phyloP scores from a whole-genome alignment of 2,329 filamentous ascomycete species.

The Keithomyces neogunnii region DNA sequence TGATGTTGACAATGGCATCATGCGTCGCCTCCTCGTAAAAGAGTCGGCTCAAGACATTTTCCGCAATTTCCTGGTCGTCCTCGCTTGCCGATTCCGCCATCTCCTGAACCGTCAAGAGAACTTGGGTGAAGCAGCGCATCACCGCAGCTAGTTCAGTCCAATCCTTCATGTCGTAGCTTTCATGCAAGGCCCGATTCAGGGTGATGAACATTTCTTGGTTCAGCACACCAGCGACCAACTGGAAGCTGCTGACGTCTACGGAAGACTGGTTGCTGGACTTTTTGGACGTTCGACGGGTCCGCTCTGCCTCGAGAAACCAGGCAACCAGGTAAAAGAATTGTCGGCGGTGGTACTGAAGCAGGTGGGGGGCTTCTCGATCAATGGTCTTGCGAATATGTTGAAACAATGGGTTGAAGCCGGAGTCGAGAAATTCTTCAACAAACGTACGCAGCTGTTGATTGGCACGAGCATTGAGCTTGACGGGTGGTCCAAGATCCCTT shows the following conservation, averaged over 20 bases:
- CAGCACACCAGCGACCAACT: conserved; percentile 78
- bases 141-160: conserved; percentile 82
- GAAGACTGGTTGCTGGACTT: conserved; percentile 38
- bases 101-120: conserved; percentile 83
- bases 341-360: conserved; percentile 65
- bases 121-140: conserved; percentile 93
- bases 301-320: conserved; percentile 88
- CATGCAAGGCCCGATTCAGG: conserved; percentile 74
- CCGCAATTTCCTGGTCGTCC: conserved; percentile 95
- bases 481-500: conserved; percentile 68
- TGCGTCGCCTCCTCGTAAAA: conserved; percentile 97
- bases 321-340: conserved; percentile 90
- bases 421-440: conserved; percentile 88
- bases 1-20: conserved; percentile 72
- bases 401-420: conserved; percentile 89
- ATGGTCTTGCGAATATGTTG: conserved; percentile 79
- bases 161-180: conserved; percentile 69
- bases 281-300: conserved; percentile 56
- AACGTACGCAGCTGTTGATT: conserved; percentile 71
- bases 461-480: conserved; percentile 63
- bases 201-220: conserved; percentile 94
- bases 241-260: conserved; percentile 63
- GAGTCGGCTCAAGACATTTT: conserved; percentile 93
- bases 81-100: conserved; percentile 80
- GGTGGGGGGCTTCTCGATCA: conserved; percentile 77